Evolutionary conservation across 345 rosid species (phyloP).

Genomic region (Citrus glauca): DNA sequence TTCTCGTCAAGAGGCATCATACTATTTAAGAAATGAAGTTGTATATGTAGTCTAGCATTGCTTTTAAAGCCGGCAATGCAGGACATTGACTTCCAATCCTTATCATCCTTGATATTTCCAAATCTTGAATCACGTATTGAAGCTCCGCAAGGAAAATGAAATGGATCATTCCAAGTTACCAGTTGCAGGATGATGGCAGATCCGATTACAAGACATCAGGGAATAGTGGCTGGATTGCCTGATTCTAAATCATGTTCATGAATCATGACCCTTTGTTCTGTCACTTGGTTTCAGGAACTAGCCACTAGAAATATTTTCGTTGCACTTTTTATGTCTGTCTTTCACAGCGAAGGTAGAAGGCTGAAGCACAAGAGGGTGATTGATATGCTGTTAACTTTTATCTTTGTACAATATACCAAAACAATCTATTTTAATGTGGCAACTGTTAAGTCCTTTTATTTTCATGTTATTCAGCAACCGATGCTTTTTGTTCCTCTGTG

Average conservation of each 20-base stretch:
- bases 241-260: background rate
- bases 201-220: background rate
- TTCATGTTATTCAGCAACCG: background rate
- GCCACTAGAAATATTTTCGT: background rate
- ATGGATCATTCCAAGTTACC: background rate
- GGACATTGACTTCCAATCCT: background rate
- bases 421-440: background rate
- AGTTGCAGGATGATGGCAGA: background rate
- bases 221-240: background rate
- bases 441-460: background rate
- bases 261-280: background rate
- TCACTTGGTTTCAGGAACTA: background rate
- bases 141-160: background rate
- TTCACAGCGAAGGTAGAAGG: background rate
- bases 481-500: background rate
- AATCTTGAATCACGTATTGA: background rate
- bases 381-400: background rate
- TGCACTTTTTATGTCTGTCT: background rate
- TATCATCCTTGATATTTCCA: background rate
- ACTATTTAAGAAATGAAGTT: background rate
- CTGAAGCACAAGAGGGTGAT: background rate
- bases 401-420: background rate
- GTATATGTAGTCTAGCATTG: background rate
- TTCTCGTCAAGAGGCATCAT: background rate
- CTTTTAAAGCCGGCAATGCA: background rate